Conservation (phyloP, 192 early-diverging fungal species). For the Coemansia sp. region DNA sequence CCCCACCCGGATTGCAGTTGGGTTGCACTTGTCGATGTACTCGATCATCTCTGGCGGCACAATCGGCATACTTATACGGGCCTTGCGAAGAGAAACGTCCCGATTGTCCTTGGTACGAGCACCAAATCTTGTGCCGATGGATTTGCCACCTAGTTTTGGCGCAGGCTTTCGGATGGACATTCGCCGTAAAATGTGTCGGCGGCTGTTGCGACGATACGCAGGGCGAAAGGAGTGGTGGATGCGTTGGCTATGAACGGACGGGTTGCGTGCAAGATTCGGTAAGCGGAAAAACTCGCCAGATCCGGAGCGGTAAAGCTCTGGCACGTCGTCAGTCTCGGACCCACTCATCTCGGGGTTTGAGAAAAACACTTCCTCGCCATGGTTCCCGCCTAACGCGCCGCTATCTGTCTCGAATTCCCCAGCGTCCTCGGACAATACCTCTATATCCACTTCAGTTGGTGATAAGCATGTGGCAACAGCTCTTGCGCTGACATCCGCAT, state of each 20-base stretch:
- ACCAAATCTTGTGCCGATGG: neutral
- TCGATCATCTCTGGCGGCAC: constrained; percentile 50
- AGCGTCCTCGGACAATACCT: neutral
- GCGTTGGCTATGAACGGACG: constrained; percentile 18
- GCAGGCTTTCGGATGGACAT: constrained; percentile 15
- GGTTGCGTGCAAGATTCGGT: constrained; percentile 35
- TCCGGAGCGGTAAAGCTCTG: constrained; percentile 27
- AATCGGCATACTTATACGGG: constrained; percentile 42
- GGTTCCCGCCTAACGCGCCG: neutral
- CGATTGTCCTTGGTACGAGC: neutral
- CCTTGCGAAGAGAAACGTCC: constrained; percentile 12
- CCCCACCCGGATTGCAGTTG: constrained; percentile 31
- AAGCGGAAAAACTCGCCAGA: constrained; percentile 37
- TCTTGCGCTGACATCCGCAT: neutral
- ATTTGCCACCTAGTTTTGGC: neutral
- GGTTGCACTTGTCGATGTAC: constrained; percentile 45
- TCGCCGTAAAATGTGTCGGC: constrained; percentile 21
- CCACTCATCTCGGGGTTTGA: constrained; percentile 17
- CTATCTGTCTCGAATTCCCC: neutral
- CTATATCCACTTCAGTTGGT: neutral
- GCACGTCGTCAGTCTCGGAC: constrained; percentile 15
- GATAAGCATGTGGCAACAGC: neutral
- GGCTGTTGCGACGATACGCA: constrained; percentile 2
- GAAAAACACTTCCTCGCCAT: constrained; percentile 1
- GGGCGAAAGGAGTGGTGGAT: neutral